Evolutionary conservation across 1,284 basidiomycete species (phyloP).

Genomic region (Afroboletus lepidellus): DNA sequence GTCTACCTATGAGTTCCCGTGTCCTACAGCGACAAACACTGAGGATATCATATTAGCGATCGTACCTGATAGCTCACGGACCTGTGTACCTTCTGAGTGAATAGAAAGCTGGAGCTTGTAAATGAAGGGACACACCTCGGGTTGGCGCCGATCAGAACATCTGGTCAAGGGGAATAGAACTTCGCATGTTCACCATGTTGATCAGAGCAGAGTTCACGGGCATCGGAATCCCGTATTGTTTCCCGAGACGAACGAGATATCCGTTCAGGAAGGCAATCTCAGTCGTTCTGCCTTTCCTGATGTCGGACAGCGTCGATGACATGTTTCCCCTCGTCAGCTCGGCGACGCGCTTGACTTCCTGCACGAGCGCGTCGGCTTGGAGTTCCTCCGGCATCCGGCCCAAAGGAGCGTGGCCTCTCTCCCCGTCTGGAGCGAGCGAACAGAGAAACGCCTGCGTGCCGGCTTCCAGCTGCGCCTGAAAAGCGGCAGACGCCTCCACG

Average conservation of each 20-base stretch:
- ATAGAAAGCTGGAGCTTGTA: too few species aligned
- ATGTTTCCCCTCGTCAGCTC: conserved; percentile 59
- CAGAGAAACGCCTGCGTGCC: conserved; percentile 43
- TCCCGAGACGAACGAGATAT: conserved; percentile 71
- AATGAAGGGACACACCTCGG: not conserved
- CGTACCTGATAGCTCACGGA: too few species aligned
- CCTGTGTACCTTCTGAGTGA: too few species aligned
- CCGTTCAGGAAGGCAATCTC: conserved; percentile 90
- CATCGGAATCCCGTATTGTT: conserved; percentile 58
- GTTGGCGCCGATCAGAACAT: conserved; percentile 26
- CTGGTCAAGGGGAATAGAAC: conserved; percentile 43
- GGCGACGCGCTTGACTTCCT: conserved; percentile 57
- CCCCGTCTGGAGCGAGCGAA: conserved; percentile 30
- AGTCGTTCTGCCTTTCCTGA: conserved; percentile 57
- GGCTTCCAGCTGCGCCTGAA: conserved; percentile 48
- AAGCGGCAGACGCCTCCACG: conserved; percentile 57
- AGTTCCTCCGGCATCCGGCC: conserved; percentile 46
- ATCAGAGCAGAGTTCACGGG: conserved; percentile 62
- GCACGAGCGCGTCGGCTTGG: conserved; percentile 38
- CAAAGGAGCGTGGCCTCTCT: conserved; percentile 33
- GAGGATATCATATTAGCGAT: too few species aligned
- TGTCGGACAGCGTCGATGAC: conserved; percentile 78
- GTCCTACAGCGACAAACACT: too few species aligned
- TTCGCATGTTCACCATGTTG: conserved; percentile 58
- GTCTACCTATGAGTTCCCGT: too few species aligned